These are phyloP conservation scores for Dactylellina leptospora DNA, from an alignment of 2,329 filamentous ascomycete genomes.

Conservation along the genomic window DNA sequence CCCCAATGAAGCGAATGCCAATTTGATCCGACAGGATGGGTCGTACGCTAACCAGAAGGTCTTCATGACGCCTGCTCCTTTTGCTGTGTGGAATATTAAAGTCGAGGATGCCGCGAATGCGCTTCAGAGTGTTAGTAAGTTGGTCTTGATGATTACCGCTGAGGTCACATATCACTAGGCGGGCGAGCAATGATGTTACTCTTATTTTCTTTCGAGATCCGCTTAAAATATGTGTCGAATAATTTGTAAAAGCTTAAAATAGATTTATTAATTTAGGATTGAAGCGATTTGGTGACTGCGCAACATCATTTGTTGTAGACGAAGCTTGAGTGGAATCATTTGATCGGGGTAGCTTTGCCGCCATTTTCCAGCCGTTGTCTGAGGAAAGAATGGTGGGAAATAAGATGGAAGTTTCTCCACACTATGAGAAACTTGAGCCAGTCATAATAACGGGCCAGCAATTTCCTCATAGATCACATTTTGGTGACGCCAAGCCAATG, in stretches of 20 bases:
- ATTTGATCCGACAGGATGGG: slow-evolving; percentile 35
- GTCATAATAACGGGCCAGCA: no score
- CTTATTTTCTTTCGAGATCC: not conserved
- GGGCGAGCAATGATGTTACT: not conserved
- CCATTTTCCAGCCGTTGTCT: no score
- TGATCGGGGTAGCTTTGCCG: no score
- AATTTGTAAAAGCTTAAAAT: not conserved
- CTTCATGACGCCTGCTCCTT: slow-evolving; percentile 46
- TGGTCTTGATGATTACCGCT: slow-evolving; percentile 34
- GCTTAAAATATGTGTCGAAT: not conserved
- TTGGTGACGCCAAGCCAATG: no score
- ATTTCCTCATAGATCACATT: no score
- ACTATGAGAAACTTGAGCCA: no score
- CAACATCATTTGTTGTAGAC: no score
- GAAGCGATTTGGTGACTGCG: no score
- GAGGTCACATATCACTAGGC: slow-evolving; percentile 39
- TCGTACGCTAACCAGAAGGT: slow-evolving; percentile 32
- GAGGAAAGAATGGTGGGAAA: no score
- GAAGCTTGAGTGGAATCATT: no score
- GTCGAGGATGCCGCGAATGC: slow-evolving; percentile 8
- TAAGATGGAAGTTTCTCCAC: no score
- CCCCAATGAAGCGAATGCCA: slow-evolving; percentile 29
- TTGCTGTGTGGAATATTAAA: slow-evolving; percentile 50
- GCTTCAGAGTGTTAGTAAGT: slow-evolving; percentile 1
- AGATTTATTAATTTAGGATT: not conserved